These are phyloP conservation scores for Termitomyces eurrhizus DNA, from an alignment of 768 basidiomycete genomes.

Conservation along the genomic window DNA sequence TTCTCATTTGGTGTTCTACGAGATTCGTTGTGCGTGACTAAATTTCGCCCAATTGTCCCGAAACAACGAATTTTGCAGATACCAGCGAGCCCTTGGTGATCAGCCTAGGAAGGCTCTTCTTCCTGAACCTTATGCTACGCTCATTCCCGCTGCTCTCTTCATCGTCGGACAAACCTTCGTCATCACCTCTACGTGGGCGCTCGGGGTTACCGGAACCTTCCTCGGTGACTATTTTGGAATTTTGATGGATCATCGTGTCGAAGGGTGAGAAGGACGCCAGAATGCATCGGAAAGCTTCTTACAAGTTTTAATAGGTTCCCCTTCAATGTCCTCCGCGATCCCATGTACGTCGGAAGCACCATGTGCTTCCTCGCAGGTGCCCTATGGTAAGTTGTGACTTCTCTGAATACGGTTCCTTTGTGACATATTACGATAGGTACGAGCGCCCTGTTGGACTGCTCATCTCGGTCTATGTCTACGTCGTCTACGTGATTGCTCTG, in stretches of 20 bases:
- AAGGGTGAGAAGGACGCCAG: slow-evolving; percentile 42
- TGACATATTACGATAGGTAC: slow-evolving; percentile 46
- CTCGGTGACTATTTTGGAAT: slow-evolving; percentile 84
- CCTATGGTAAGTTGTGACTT: slow-evolving; percentile 59
- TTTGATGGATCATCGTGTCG: slow-evolving; percentile 84
- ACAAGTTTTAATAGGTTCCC: slow-evolving; percentile 56
- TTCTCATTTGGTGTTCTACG: slow-evolving; percentile 83
- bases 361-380: slow-evolving; percentile 85
- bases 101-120: slow-evolving; percentile 73
- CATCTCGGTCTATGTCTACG: slow-evolving; percentile 76
- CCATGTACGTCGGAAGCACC: slow-evolving; percentile 97
- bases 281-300: neutral
- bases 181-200: slow-evolving; percentile 79
- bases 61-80: slow-evolving; percentile 40
- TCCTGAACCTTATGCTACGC: slow-evolving; percentile 57
- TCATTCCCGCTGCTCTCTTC: slow-evolving; percentile 61
- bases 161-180: slow-evolving; percentile 80
- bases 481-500: slow-evolving; percentile 81
- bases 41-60: neutral
- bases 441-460: slow-evolving; percentile 82
- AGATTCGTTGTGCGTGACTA: slow-evolving; percentile 69
- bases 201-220: slow-evolving; percentile 94
- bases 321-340: slow-evolving; percentile 88
- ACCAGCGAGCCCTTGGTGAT: slow-evolving; percentile 65
- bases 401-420: neutral